Conservation (phyloP, 2,329 filamentous ascomycete genomes). For the Thermoascus crustaceus region DNA sequence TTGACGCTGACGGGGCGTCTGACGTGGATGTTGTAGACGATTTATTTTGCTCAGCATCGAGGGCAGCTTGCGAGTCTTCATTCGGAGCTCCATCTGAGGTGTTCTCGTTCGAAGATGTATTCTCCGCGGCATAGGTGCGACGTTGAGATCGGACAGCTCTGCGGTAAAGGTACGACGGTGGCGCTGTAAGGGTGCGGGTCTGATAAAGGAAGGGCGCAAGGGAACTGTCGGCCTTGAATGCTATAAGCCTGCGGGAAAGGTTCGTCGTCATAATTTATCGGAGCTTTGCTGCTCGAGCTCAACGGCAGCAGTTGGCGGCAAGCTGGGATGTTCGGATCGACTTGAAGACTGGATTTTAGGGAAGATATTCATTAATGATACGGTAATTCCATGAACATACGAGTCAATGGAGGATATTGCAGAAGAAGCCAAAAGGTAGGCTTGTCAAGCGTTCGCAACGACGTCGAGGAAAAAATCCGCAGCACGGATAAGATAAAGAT, state of each 20-base stretch:
- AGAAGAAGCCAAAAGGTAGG: too few relatives aligned
- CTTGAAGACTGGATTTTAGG: not conserved
- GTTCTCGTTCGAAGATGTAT: not conserved
- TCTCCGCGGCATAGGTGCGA: constrained; percentile 12
- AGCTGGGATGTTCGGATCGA: not conserved
- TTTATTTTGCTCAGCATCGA: constrained; percentile 2
- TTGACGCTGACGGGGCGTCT: too few relatives aligned
- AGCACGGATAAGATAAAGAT: too few relatives aligned
- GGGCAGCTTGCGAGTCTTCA: not conserved
- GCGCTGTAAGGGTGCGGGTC: constrained; percentile 50
- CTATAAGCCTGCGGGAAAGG: constrained; percentile 25
- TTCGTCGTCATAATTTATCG: constrained; percentile 17
- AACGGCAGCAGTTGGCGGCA: too few relatives aligned
- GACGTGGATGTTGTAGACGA: not conserved
- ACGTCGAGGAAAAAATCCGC: too few relatives aligned
- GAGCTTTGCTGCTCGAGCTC: constrained; percentile 2
- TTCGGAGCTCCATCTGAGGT: not conserved
- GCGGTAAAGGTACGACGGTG: constrained; percentile 7
- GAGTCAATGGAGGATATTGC: too few relatives aligned
- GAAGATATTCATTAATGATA: too few relatives aligned
- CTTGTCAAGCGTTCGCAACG: too few relatives aligned
- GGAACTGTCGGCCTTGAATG: constrained; percentile 21
- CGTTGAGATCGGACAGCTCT: constrained; percentile 7
- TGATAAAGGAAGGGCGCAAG: constrained; percentile 64
- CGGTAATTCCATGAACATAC: too few relatives aligned